Conservation (phyloP, 345 rosid genomes). For the Bruguiera sexangula region DNA sequence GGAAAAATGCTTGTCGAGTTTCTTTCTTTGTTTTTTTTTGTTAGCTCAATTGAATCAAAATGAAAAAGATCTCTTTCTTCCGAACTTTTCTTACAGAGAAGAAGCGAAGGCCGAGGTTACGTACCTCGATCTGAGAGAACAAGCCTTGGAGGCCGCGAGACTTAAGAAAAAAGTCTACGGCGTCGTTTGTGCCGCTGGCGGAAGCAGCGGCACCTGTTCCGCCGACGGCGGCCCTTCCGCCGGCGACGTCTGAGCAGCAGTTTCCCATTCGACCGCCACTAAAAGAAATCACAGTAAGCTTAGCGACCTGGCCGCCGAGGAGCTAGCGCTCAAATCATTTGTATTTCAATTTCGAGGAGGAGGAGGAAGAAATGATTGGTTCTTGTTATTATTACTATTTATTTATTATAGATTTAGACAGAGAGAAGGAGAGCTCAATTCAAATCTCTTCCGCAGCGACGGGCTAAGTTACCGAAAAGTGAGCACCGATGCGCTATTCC, state of each 20-base stretch:
- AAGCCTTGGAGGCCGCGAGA: slow-evolving; percentile 65
- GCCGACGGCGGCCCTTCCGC: slow-evolving; percentile 56
- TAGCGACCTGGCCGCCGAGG: too few relatives aligned
- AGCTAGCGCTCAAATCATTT: too few relatives aligned
- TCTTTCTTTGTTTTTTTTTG: too few relatives aligned
- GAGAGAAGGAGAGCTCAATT: too few relatives aligned
- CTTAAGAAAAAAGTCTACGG: slow-evolving; percentile 58
- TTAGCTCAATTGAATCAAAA: not conserved
- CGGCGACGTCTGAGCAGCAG: slow-evolving; percentile 71
- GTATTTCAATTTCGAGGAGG: too few relatives aligned
- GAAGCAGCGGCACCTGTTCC: slow-evolving; percentile 48
- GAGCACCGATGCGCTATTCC: too few relatives aligned
- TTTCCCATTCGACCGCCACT: slow-evolving; percentile 53
- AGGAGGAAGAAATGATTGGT: too few relatives aligned
- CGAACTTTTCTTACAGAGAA: not conserved
- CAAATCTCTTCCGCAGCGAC: too few relatives aligned
- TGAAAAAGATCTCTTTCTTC: not conserved
- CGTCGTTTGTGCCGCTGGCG: slow-evolving; percentile 50
- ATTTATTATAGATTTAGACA: too few relatives aligned
- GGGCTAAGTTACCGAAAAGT: too few relatives aligned
- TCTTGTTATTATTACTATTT: too few relatives aligned
- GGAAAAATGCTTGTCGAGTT: not conserved
- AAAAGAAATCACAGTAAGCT: not conserved
- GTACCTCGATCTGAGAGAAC: slow-evolving; percentile 86
- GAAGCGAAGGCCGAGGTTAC: not conserved